phyloP scores from a whole-genome alignment of 192 early-diverging fungal species.

The Gaertneriomyces semiglobifer region DNA sequence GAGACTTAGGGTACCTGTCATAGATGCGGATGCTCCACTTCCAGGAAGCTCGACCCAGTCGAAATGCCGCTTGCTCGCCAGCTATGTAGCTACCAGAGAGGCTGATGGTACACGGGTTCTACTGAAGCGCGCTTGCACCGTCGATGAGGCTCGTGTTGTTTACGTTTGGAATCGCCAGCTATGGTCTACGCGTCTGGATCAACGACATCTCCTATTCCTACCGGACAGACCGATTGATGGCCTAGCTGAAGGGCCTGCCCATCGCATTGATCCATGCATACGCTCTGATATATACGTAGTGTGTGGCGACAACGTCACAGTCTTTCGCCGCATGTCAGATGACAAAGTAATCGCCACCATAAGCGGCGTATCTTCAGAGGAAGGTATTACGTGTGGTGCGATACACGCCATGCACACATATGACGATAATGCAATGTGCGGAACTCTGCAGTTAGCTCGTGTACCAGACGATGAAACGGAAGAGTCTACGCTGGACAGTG shows the following conservation, averaged over 20 bases:
- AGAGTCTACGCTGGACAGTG: background rate
- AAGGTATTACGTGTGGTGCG: background rate
- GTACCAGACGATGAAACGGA: background rate
- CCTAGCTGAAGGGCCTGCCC: background rate
- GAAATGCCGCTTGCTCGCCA: background rate
- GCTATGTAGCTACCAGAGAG: background rate
- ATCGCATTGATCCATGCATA: constrained; percentile 1
- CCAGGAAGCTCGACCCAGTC: background rate
- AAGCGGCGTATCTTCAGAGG: background rate
- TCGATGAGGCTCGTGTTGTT: background rate
- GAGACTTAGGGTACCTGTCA: background rate
- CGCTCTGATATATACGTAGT: constrained; percentile 3
- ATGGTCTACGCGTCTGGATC: background rate
- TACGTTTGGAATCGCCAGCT: constrained; percentile 1
- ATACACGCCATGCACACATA: constrained; percentile 4
- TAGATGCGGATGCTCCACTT: background rate
- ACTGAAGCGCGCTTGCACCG: background rate
- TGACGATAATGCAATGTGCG: constrained; percentile 2
- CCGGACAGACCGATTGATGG: background rate
- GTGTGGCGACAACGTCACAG: background rate
- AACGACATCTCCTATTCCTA: background rate
- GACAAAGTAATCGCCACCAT: background rate
- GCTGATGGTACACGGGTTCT: background rate
- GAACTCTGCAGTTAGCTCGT: background rate
- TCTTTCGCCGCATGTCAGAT: constrained; percentile 8